A percentile compares a stretch with the other conserved stretches of the same genome.
Conservation (phyloP, 257 asterid genomes). For the Sherardia arvensis region DNA sequence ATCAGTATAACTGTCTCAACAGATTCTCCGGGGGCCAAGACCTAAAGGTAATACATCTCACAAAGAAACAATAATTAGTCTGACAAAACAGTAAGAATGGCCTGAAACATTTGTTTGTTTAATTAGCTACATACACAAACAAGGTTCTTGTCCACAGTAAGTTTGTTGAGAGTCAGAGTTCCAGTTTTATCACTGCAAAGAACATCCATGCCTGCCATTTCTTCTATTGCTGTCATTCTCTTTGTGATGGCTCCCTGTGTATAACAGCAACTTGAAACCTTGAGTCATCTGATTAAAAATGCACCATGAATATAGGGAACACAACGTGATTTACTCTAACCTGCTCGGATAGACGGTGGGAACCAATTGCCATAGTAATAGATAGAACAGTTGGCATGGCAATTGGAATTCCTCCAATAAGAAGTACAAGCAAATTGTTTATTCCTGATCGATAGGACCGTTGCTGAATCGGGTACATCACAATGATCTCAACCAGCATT, state of each 20-base stretch:
- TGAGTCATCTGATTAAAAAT: not conserved
- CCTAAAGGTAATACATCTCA: conserved; percentile 4
- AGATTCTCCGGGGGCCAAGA: conserved; percentile 54
- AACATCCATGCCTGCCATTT: conserved; percentile 94
- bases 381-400: conserved; percentile 91
- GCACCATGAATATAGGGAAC: not conserved
- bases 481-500: conserved; percentile 49
- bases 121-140: conserved; percentile 38
- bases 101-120: not conserved
- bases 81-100: not conserved
- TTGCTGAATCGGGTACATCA: conserved; percentile 72
- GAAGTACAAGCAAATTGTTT: conserved; percentile 60
- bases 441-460: conserved; percentile 59
- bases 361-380: conserved; percentile 87
- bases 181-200: conserved; percentile 91
- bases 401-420: conserved; percentile 85
- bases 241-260: conserved; percentile 76
- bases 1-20: conserved; percentile 61
- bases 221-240: conserved; percentile 90
- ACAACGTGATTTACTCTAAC: conserved; percentile 19
- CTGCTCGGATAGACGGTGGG: conserved; percentile 76
- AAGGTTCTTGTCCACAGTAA: conserved; percentile 54
- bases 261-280: conserved; percentile 5
- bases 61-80: not conserved
- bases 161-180: conserved; percentile 71